A percentile compares a stretch with the other conserved stretches of the same genome.
These are phyloP conservation scores for Colletotrichum acutatum DNA, from an alignment of 2,329 filamentous ascomycete genomes.

Conservation along the genomic window DNA sequence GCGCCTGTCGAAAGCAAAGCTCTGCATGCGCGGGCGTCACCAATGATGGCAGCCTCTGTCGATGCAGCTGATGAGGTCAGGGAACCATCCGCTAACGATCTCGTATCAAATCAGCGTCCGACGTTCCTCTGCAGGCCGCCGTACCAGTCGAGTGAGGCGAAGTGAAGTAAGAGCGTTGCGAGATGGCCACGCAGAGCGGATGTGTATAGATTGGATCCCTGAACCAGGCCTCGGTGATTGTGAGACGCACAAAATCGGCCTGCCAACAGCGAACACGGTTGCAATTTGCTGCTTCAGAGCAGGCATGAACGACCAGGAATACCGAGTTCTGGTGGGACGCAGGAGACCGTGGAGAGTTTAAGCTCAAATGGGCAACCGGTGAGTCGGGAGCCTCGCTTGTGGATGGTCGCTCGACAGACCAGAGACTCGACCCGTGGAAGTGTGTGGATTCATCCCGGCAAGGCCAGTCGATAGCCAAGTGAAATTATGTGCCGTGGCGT, in stretches of 20 bases:
- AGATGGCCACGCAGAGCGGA: not conserved
- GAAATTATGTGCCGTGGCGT: conserved; percentile 1
- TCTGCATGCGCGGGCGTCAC: conserved; percentile 17
- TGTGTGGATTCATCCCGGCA: conserved; percentile 4
- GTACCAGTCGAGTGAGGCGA: conserved; percentile 17
- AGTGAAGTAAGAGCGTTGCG: conserved; percentile 7
- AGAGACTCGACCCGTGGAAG: conserved; percentile 17
- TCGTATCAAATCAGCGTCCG: conserved; percentile 32
- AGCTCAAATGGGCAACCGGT: conserved; percentile 34
- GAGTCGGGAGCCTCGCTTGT: conserved; percentile 24
- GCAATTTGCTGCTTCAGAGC: not conserved
- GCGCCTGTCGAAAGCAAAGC: conserved; percentile 20
- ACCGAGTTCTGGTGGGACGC: conserved; percentile 17
- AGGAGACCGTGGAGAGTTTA: conserved; percentile 30
- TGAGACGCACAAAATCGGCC: conserved; percentile 4
- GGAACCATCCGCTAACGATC: conserved; percentile 8
- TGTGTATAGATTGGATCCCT: conserved; percentile 11
- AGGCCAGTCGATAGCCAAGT: conserved; percentile 1
- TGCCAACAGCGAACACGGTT: conserved; percentile 3
- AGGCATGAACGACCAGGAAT: conserved; percentile 8
- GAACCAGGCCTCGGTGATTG: conserved; percentile 11
- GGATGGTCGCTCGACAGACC: conserved; percentile 25
- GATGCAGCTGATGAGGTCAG: conserved; percentile 32
- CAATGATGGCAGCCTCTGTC: conserved; percentile 19
- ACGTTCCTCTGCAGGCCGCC: conserved; percentile 32